Evolutionary conservation across 164 flowering plant species (phyloP).

Genomic region (Saururus chinensis): DNA sequence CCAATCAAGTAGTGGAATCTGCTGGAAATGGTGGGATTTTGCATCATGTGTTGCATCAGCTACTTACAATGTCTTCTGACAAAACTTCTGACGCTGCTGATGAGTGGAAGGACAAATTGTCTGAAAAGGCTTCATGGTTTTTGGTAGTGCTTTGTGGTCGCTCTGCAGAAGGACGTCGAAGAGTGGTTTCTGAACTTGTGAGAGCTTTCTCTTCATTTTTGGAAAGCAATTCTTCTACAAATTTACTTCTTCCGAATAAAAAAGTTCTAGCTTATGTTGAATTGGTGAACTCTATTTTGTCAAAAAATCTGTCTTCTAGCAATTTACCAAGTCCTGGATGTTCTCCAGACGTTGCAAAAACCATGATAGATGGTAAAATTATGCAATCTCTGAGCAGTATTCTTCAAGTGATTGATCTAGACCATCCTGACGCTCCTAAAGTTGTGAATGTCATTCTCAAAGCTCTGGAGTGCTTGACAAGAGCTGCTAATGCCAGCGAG

Average conservation of each 20-base stretch:
- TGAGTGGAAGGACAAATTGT: conserved; percentile 79
- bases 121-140: conserved; percentile 87
- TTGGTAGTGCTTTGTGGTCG: conserved; percentile 81
- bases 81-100: conserved; percentile 45
- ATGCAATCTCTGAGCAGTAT: conserved; percentile 53
- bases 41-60: conserved; percentile 60
- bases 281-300: conserved; percentile 67
- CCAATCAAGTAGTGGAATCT: conserved; percentile 33
- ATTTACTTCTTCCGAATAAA: conserved; percentile 47
- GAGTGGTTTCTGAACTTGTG: conserved; percentile 70
- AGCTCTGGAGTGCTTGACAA: conserved; percentile 72
- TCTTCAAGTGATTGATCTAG: conserved; percentile 75
- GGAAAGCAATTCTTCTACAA: conserved; percentile 42
- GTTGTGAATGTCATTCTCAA: conserved; percentile 68
- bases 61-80: conserved; percentile 45
- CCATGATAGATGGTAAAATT: conserved; percentile 87
- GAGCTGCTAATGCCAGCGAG: conserved; percentile 86
- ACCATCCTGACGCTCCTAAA: conserved; percentile 86
- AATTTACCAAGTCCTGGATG: conserved; percentile 71
- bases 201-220: conserved; percentile 47
- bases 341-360: conserved; percentile 77
- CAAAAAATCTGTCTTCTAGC: conserved; percentile 65
- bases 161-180: conserved; percentile 77
- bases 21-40: conserved; percentile 57
- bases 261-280: conserved; percentile 65